These are phyloP conservation scores for Anisogramma anomala DNA, from an alignment of 2,329 filamentous ascomycete genomes.

Conservation along the genomic window DNA sequence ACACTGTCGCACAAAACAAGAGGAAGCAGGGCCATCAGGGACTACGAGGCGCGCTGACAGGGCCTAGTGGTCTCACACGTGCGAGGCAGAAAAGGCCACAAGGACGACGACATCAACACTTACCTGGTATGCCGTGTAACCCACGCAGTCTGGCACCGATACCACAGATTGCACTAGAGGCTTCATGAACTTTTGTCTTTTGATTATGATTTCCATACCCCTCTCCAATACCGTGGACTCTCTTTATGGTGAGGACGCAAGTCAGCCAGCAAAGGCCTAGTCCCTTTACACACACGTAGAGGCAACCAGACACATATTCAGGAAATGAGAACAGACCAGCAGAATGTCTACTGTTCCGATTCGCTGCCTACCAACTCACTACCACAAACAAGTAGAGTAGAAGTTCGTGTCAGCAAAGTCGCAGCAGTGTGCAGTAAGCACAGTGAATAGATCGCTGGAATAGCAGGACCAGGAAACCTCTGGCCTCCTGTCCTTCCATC, in stretches of 20 bases:
- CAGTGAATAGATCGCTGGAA: constrained; percentile 13
- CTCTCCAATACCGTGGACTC: background rate
- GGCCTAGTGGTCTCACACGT: background rate
- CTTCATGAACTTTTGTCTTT: background rate
- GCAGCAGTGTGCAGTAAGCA: constrained; percentile 8
- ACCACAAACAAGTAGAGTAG: background rate
- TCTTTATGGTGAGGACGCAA: constrained; percentile 6
- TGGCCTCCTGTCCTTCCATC: background rate
- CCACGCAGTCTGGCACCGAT: background rate
- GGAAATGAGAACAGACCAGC: background rate
- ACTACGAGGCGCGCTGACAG: background rate
- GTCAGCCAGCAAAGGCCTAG: constrained; percentile 6
- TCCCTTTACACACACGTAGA: background rate
- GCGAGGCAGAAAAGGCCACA: background rate
- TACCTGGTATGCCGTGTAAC: background rate
- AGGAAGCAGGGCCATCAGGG: background rate
- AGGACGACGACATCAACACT: background rate
- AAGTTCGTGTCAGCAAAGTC: background rate
- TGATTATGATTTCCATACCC: background rate
- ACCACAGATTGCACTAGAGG: background rate
- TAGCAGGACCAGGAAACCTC: constrained; percentile 6
- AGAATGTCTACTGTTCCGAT: background rate
- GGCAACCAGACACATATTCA: constrained; percentile 7
- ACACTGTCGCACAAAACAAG: background rate
- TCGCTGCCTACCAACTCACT: background rate